A percentile compares a stretch with the other conserved stretches of the same genome.
Evolutionary conservation across 768 basidiomycete species (phyloP).

Genomic region (Holtermannia corniformis): DNA sequence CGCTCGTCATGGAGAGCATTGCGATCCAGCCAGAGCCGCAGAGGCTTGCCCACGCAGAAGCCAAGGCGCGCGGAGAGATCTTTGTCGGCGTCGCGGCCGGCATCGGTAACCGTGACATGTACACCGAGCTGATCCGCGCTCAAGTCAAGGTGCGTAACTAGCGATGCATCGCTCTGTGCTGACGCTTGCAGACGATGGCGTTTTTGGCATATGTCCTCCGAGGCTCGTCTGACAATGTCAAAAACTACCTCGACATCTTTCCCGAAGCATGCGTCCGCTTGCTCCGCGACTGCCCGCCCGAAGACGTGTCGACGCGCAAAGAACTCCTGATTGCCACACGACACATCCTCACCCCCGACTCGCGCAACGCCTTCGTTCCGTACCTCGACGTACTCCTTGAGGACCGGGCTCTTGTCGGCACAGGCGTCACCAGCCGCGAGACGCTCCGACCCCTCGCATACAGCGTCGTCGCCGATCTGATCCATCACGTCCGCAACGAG

Average conservation of each 20-base stretch:
- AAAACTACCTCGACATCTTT: conserved; percentile 68
- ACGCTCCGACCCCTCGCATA: conserved; percentile 74
- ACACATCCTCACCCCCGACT: conserved; percentile 70
- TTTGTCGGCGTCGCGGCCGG: conserved; percentile 73
- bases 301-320: conserved; percentile 69
- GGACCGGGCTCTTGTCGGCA: conserved; percentile 79
- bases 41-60: conserved; percentile 62
- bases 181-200: conserved; percentile 61
- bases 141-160: conserved; percentile 68
- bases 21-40: conserved; percentile 73
- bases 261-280: conserved; percentile 73
- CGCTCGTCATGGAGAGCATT: conserved; percentile 69
- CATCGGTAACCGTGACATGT: conserved; percentile 62
- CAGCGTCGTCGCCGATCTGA: conserved; percentile 80
- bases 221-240: conserved; percentile 53
- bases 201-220: conserved; percentile 85
- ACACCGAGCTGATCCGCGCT: conserved; percentile 71
- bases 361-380: conserved; percentile 65
- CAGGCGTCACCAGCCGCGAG: conserved; percentile 73
- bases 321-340: conserved; percentile 87
- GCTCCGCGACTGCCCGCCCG: conserved; percentile 84
- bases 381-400: conserved; percentile 84
- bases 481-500: conserved; percentile 80
- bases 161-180: neutral
- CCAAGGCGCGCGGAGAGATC: conserved; percentile 67